These are phyloP conservation scores for Xerocomus minutiporus DNA, from an alignment of 1,284 basidiomycete species.

Conservation along the genomic window DNA sequence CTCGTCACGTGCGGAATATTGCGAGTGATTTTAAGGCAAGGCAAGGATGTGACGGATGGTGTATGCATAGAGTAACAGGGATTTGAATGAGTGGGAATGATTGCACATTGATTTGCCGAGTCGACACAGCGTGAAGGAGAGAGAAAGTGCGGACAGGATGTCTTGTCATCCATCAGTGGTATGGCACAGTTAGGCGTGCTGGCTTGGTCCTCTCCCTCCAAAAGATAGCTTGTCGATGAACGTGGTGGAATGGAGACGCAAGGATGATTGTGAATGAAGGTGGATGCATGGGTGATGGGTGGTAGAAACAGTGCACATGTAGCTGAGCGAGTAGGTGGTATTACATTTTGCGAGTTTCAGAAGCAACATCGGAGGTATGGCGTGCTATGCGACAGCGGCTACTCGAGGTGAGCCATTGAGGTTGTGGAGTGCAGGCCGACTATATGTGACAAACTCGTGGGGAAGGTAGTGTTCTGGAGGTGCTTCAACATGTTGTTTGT, in stretches of 20 bases:
- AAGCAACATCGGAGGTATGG: conserved; percentile 10
- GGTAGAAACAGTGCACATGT: conserved; percentile 58
- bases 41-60: conserved; percentile 39
- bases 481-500: conserved; percentile 62
- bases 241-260: conserved; percentile 47
- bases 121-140: conserved; percentile 23
- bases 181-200: conserved; percentile 20
- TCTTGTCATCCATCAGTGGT: conserved; percentile 22
- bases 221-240: conserved; percentile 44
- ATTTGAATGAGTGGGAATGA: conserved; percentile 46
- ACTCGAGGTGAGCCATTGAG: conserved; percentile 44
- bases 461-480: conserved; percentile 71
- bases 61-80: conserved; percentile 49
- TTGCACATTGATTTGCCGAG: conserved; percentile 37
- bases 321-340: conserved; percentile 56
- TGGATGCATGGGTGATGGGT: conserved; percentile 71
- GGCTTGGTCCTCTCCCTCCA: conserved; percentile 21
- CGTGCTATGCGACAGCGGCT: conserved; percentile 53
- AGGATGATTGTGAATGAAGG: conserved; percentile 58
- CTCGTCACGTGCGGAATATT: conserved; percentile 39
- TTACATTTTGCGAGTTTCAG: conserved; percentile 68
- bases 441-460: conserved; percentile 71
- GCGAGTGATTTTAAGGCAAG: conserved; percentile 36
- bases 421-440: conserved; percentile 68
- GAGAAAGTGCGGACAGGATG: conserved; percentile 20